phyloP scores from a whole-genome alignment of 768 basidiomycete species.

The Terana coerulea region DNA sequence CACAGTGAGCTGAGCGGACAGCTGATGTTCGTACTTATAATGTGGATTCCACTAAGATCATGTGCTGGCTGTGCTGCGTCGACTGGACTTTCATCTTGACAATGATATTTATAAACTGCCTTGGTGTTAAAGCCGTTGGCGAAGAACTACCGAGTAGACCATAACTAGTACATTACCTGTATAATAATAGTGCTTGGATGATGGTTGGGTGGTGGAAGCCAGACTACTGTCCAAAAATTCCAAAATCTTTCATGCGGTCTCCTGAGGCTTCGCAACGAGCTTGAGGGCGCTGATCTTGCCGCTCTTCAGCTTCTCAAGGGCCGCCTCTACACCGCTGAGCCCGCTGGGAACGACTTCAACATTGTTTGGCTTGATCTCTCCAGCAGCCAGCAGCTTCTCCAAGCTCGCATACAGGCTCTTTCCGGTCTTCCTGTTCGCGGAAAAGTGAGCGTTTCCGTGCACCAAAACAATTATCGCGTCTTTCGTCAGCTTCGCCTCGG shows the following conservation, averaged over 20 bases:
- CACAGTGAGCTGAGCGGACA: no score
- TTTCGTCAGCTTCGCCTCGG: conserved; percentile 24
- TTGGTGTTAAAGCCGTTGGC: no score
- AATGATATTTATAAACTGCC: no score
- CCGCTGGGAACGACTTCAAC: conserved; percentile 25
- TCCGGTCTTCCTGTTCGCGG: conserved; percentile 10
- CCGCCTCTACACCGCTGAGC: conserved; percentile 21
- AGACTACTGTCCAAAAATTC: background rate
- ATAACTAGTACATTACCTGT: no score
- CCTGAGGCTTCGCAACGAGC: conserved; percentile 34
- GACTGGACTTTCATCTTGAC: no score
- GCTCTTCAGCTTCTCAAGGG: conserved; percentile 18
- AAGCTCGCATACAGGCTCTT: conserved; percentile 17
- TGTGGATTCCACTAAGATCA: no score
- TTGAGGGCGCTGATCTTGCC: conserved; percentile 25
- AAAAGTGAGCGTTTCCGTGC: conserved; percentile 12
- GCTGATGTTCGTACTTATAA: no score
- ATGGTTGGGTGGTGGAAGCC: no score
- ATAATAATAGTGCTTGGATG: no score
- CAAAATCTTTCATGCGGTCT: conserved; percentile 13
- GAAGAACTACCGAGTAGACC: no score
- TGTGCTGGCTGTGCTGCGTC: no score
- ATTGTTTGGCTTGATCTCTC: conserved; percentile 19
- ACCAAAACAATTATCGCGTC: conserved; percentile 49
- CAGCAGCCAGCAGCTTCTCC: conserved; percentile 11